Evolutionary conservation across 2,329 filamentous ascomycete species (phyloP).

Genomic region (Xylariaceae sp.): DNA sequence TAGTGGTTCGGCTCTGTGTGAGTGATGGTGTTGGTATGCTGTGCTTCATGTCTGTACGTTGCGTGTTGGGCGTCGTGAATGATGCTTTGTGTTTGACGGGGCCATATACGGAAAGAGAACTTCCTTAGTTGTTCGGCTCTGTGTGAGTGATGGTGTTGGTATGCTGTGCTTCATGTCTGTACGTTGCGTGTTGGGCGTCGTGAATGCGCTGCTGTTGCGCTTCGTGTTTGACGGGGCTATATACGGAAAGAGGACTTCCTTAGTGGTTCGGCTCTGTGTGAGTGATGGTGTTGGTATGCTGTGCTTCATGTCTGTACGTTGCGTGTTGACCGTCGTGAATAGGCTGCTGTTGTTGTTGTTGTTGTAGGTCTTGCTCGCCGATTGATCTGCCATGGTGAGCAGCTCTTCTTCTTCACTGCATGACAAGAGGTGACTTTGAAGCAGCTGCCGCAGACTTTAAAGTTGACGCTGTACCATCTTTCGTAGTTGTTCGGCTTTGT

Average conservation of each 20-base stretch:
- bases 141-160: conserved; percentile 21
- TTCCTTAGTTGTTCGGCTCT: conserved; percentile 16
- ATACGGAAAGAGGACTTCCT: conserved; percentile 9
- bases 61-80: conserved; percentile 9
- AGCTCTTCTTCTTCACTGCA: conserved; percentile 28
- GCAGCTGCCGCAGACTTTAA: conserved; percentile 17
- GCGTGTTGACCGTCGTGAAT: no score
- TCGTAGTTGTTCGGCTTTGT: conserved; percentile 17
- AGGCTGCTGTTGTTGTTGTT: no score
- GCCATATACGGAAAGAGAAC: no score
- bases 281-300: no score
- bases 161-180: conserved; percentile 5
- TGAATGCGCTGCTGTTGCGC: conserved; percentile 4
- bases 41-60: conserved; percentile 15
- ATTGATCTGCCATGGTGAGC: conserved; percentile 19
- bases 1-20: conserved; percentile 15
- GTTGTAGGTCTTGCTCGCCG: no score
- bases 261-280: no score
- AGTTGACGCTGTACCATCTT: no score
- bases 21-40: conserved; percentile 28
- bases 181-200: no score
- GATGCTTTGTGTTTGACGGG: neutral
- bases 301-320: no score
- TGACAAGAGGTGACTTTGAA: conserved; percentile 2
- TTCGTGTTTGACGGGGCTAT: conserved; percentile 6